Percentiles rank a stretch among this genome's conserved stretches.
These are phyloP conservation scores for Luffa aegyptiaca DNA, from an alignment of 306 rosid species.

Conservation along the genomic window DNA sequence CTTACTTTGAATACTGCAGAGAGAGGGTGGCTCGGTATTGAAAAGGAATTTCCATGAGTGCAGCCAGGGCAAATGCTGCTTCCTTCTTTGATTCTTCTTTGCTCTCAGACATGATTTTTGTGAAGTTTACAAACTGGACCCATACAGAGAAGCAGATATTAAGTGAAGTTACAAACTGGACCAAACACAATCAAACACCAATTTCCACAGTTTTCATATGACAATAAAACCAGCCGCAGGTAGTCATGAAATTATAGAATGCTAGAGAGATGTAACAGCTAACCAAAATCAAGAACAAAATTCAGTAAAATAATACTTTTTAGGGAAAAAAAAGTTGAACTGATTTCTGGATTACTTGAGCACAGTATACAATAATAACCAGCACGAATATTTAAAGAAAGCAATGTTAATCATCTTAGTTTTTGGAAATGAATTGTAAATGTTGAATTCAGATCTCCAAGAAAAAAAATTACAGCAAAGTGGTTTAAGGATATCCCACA, in stretches of 20 bases:
- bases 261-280: background rate
- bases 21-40: conserved; percentile 70
- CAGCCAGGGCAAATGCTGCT: conserved; percentile 87
- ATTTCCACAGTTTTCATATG: background rate
- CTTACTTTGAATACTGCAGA: conserved; percentile 32
- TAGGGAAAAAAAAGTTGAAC: background rate
- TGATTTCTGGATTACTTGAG: background rate
- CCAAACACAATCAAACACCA: background rate
- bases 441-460: background rate
- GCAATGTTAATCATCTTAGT: background rate
- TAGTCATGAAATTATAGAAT: background rate
- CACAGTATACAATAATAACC: background rate
- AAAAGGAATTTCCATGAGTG: conserved; percentile 91
- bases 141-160: background rate
- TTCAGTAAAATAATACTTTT: background rate
- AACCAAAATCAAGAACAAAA: background rate
- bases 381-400: background rate
- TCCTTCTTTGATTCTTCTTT: conserved; percentile 66
- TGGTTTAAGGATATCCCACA: background rate
- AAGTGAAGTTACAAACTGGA: background rate
- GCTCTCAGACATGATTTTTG: conserved; percentile 81
- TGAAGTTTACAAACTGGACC: conserved; percentile 82
- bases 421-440: background rate
- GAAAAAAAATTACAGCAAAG: background rate
- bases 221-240: background rate